A percentile compares a stretch with the other conserved stretches of the same genome.
Evolutionary conservation across 768 basidiomycete species (phyloP).

Genomic region (Trametes cingulata): DNA sequence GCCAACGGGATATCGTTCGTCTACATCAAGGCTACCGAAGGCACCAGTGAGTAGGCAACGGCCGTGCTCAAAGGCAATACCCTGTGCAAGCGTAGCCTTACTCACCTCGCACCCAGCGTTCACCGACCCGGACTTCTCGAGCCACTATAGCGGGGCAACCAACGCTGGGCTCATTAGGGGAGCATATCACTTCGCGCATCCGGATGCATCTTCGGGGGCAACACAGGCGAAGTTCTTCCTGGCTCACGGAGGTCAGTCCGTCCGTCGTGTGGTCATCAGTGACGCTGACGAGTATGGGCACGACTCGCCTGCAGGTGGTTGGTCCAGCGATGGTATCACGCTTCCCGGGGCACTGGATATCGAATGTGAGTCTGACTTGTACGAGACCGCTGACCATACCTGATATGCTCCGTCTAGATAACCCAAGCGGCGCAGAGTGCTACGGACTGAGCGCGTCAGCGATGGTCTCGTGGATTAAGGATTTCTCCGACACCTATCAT

Average conservation of each 20-base stretch:
- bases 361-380: constrained; percentile 44
- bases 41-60: constrained; percentile 54
- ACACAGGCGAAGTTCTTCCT: constrained; percentile 62
- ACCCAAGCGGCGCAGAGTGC: constrained; percentile 52
- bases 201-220: constrained; percentile 53
- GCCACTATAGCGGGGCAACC: constrained; percentile 58
- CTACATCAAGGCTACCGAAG: constrained; percentile 71
- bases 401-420: constrained; percentile 37
- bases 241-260: constrained; percentile 48
- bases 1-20: constrained; percentile 54
- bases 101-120: constrained; percentile 31
- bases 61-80: too few relatives aligned
- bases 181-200: constrained; percentile 61
- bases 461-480: constrained; percentile 65
- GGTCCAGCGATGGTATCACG: constrained; percentile 56
- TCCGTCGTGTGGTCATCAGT: too few relatives aligned
- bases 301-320: constrained; percentile 41
- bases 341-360: constrained; percentile 67
- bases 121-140: constrained; percentile 44
- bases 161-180: constrained; percentile 59
- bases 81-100: background rate
- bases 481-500: constrained; percentile 63
- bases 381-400: background rate
- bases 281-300: background rate
- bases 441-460: constrained; percentile 51